Conservation (phyloP, 2,329 filamentous ascomycete species). For the Epicoccum sorghinum region DNA sequence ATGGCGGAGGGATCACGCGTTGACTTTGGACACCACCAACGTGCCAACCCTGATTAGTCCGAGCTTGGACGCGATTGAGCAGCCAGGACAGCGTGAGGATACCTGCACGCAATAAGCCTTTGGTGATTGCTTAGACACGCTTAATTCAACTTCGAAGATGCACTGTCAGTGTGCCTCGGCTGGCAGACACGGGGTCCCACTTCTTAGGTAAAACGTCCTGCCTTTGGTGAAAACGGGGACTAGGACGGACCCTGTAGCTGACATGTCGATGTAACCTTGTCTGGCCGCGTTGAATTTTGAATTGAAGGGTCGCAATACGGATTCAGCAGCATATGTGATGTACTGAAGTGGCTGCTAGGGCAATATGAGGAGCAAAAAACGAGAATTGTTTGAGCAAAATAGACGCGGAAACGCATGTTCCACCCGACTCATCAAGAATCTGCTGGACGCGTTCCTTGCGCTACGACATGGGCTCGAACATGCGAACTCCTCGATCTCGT, state of each 20-base stretch:
- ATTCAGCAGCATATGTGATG: no score
- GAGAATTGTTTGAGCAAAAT: no score
- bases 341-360: no score
- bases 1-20: conserved; percentile 13
- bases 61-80: conserved; percentile 4
- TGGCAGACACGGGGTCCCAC: conserved; percentile 9
- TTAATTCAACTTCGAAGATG: conserved; percentile 3
- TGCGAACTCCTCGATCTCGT: neutral
- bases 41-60: conserved; percentile 6
- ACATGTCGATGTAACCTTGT: neutral
- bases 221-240: conserved; percentile 2
- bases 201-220: conserved; percentile 15
- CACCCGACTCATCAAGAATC: no score
- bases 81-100: neutral
- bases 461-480: conserved; percentile 1
- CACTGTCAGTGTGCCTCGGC: conserved; percentile 8
- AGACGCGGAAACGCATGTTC: no score
- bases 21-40: conserved; percentile 3
- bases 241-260: conserved; percentile 12
- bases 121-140: conserved; percentile 5
- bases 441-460: neutral
- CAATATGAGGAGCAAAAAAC: no score
- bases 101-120: conserved; percentile 4
- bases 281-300: no score
- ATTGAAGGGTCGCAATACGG: no score